Conservation (phyloP, 345 rosid genomes). For the Eucalyptus curtisii region DNA sequence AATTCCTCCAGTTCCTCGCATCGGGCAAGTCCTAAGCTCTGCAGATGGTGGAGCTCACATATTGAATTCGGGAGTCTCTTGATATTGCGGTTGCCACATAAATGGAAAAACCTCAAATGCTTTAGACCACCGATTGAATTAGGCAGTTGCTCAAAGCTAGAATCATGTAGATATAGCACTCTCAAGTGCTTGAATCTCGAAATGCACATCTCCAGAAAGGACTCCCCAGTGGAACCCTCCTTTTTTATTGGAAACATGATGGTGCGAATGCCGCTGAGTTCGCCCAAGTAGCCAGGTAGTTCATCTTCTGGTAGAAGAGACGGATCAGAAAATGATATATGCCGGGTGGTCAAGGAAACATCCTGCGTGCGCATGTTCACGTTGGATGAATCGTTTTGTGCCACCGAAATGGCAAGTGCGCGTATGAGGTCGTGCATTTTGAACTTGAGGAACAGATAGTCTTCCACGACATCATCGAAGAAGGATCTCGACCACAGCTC, state of each 20-base stretch:
- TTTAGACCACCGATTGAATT: neutral
- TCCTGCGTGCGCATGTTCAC: neutral
- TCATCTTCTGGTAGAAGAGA: neutral
- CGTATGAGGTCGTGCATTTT: conserved; percentile 22
- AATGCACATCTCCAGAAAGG: neutral
- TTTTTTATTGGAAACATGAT: neutral
- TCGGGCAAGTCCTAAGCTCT: neutral
- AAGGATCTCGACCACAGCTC: conserved; percentile 19
- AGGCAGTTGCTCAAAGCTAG: neutral
- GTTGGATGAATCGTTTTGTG: neutral
- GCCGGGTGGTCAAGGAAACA: neutral
- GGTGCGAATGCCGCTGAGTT: neutral
- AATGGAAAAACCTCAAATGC: conserved; percentile 14
- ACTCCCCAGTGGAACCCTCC: neutral
- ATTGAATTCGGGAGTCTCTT: conserved; percentile 5
- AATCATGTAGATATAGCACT: neutral
- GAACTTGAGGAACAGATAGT: neutral
- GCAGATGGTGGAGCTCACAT: conserved; percentile 6
- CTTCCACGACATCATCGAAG: conserved; percentile 2
- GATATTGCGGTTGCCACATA: neutral
- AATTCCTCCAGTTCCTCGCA: conserved; percentile 4
- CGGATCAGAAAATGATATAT: neutral
- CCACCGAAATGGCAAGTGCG: conserved; percentile 6
- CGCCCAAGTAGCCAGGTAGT: neutral
- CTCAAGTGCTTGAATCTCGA: neutral